Conservation (phyloP, 1,284 basidiomycete genomes). For the Trametes hirsuta region DNA sequence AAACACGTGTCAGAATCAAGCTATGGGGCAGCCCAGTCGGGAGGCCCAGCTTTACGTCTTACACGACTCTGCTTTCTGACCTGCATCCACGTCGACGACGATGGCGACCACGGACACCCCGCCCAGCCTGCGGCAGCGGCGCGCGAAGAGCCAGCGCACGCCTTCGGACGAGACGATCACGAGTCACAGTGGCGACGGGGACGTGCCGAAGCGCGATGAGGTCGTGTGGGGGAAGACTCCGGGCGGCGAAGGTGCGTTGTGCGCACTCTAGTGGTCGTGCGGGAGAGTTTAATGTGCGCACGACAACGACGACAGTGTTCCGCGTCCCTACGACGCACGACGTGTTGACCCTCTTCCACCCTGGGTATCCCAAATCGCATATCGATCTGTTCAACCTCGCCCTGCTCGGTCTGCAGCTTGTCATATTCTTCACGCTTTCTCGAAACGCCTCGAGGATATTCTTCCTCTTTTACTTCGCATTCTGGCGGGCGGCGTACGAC, state of each 20-base stretch:
- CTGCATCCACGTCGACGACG: conserved; percentile 12
- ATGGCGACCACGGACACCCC: conserved; percentile 20
- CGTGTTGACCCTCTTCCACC: conserved; percentile 91
- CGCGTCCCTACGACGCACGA: conserved; percentile 95
- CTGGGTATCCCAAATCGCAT: conserved; percentile 88
- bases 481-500: conserved; percentile 94
- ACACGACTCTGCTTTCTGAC: conserved; percentile 1
- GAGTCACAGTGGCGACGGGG: conserved; percentile 10
- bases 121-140: conserved; percentile 25
- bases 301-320: conserved; percentile 65
- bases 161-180: conserved; percentile 14
- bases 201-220: conserved; percentile 47
- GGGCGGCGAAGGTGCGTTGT: conserved; percentile 70
- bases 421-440: conserved; percentile 74
- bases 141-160: conserved; percentile 12
- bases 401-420: conserved; percentile 78
- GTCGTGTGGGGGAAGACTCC: conserved; percentile 90
- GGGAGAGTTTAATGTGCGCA: background rate
- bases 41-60: conserved; percentile 20
- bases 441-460: conserved; percentile 60
- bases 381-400: conserved; percentile 87
- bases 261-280: background rate
- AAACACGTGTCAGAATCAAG: background rate
- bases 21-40: background rate
- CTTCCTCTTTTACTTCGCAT: conserved; percentile 87